phyloP scores from a whole-genome alignment of 1,284 basidiomycete genomes.

The Cystobasidiaceae sp. region DNA sequence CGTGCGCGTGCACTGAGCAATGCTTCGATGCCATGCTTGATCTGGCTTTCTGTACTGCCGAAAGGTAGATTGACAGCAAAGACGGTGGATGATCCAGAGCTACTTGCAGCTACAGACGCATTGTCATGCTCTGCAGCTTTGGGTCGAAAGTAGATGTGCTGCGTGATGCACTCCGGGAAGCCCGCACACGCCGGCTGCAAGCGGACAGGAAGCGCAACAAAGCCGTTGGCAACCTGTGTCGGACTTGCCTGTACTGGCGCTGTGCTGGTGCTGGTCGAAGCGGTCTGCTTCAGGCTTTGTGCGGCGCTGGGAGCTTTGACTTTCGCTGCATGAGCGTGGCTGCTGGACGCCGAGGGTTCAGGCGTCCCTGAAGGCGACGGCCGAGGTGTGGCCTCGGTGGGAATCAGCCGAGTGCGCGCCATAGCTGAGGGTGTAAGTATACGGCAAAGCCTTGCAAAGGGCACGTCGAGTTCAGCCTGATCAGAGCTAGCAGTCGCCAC shows the following conservation, averaged over 20 bases:
- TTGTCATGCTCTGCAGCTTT: background rate
- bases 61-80: slow-evolving; percentile 28
- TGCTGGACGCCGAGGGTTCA: no score
- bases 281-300: background rate
- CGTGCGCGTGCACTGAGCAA: slow-evolving; percentile 4
- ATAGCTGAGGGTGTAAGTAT: no score
- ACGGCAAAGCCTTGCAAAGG: no score
- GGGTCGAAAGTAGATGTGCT: slow-evolving; percentile 21
- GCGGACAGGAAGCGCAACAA: slow-evolving; percentile 10
- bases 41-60: background rate
- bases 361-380: no score
- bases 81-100: background rate
- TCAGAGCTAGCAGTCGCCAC: no score
- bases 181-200: background rate
- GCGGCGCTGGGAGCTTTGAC: background rate
- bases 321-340: no score
- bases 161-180: background rate
- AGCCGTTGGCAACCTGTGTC: slow-evolving; percentile 1
- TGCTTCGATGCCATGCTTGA: slow-evolving; percentile 21
- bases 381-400: no score
- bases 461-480: no score
- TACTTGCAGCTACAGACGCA: background rate
- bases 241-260: background rate
- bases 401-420: no score
- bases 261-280: background rate